A percentile compares a stretch with the other conserved stretches of the same genome.
Evolutionary conservation across 2,329 filamentous ascomycete species (phyloP).

Genomic region (Colletotrichum sp.): DNA sequence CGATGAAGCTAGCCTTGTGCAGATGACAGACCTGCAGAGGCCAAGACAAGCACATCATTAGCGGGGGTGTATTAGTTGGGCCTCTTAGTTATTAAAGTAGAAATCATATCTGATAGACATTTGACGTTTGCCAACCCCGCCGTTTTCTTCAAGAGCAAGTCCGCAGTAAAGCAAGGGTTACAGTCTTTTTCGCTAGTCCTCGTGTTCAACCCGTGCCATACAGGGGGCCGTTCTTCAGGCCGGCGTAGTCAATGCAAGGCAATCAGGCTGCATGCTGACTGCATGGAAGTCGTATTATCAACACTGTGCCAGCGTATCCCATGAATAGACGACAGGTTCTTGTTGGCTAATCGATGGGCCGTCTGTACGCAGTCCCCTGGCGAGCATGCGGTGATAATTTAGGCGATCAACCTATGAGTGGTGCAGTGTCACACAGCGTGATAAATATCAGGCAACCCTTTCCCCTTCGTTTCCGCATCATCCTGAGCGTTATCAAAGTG

Average conservation of each 20-base stretch:
- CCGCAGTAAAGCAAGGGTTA: background rate
- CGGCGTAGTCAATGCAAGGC: background rate
- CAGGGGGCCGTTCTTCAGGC: background rate
- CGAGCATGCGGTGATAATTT: background rate
- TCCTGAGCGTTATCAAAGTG: background rate
- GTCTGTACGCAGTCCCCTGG: background rate
- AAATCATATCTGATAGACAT: background rate
- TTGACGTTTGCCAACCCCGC: background rate
- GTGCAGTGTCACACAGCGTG: background rate
- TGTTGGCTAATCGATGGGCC: background rate
- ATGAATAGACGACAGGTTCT: background rate
- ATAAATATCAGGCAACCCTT: background rate
- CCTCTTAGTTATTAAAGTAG: background rate
- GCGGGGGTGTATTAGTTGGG: background rate
- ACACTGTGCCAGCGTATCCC: fast-evolving
- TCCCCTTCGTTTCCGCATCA: background rate
- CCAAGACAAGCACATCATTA: background rate
- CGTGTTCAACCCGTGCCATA: background rate
- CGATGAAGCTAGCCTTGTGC: constrained; percentile 36
- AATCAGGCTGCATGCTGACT: background rate
- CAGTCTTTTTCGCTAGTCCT: background rate
- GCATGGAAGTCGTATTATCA: background rate
- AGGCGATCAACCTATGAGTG: background rate
- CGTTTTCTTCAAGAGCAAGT: background rate
- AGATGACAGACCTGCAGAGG: constrained; percentile 28